A percentile compares a stretch with the other conserved stretches of the same genome.
Evolutionary conservation across 805 yeast genomes (phyloP).

Genomic region (Candida yuanshanica): DNA sequence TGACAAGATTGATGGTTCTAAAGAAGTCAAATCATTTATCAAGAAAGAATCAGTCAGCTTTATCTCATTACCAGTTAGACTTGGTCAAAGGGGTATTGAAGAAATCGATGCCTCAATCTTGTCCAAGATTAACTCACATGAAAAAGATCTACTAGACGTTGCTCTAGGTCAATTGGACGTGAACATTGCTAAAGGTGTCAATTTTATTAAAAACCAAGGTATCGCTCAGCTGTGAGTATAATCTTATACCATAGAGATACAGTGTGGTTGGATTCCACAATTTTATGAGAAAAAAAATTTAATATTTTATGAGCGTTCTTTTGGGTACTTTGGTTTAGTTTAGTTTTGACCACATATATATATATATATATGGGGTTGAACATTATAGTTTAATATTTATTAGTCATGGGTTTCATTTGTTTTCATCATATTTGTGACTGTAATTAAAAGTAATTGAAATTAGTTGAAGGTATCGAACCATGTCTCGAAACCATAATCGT

Average conservation of each 20-base stretch:
- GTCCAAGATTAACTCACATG: conserved; percentile 16
- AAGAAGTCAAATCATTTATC: conserved; percentile 15
- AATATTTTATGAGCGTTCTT: not conserved
- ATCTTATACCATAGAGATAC: not conserved
- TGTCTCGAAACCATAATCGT: no score
- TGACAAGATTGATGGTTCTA: conserved; percentile 19
- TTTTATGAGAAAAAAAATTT: not conserved
- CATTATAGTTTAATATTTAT: not conserved
- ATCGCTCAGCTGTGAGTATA: not conserved
- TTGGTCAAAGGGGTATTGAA: conserved; percentile 21
- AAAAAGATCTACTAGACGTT: conserved; percentile 17
- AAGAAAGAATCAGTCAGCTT: conserved; percentile 11
- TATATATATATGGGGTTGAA: no score
- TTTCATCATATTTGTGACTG: not conserved
- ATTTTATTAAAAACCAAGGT: conserved; percentile 16
- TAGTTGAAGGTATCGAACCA: no score
- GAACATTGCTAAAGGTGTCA: conserved; percentile 23
- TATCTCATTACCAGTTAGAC: conserved; percentile 21
- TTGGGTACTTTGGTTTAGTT: not conserved
- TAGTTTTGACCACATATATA: not conserved
- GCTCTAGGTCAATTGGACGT: conserved; percentile 17
- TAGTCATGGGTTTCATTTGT: not conserved
- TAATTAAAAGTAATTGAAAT: no score
- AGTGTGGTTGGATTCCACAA: not conserved
- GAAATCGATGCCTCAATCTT: conserved; percentile 17